Percentiles rank a stretch among this genome's conserved stretches.
Conservation (phyloP, 129 eudicot species). For the Ambrosia trifida region DNA sequence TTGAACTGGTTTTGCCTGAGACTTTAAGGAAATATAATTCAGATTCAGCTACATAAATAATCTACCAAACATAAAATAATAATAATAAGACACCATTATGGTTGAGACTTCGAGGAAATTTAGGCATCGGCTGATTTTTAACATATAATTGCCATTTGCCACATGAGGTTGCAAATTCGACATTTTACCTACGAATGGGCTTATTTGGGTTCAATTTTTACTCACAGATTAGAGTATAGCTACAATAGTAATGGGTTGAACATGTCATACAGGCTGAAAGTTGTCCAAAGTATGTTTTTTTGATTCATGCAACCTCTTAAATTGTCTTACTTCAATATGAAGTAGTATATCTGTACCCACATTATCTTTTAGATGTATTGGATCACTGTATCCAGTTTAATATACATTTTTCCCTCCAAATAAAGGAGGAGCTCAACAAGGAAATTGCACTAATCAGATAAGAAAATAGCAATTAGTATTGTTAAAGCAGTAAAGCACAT, state of each 20-base stretch:
- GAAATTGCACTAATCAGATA: background rate
- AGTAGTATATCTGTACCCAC: background rate
- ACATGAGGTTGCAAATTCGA: background rate
- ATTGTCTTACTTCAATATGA: background rate
- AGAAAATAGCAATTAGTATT: slow-evolving; percentile 5
- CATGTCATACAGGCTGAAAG: background rate
- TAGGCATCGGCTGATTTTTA: too few relatives aligned
- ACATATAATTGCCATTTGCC: background rate
- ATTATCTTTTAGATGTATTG: slow-evolving; percentile 4
- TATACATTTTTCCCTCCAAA: slow-evolving; percentile 8
- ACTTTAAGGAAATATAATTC: slow-evolving; percentile 4
- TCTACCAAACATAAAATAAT: background rate
- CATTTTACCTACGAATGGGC: background rate
- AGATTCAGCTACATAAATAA: background rate
- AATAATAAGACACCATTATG: background rate
- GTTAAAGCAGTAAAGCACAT: slow-evolving; percentile 29
- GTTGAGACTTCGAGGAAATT: background rate
- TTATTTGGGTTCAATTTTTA: background rate
- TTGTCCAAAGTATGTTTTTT: background rate
- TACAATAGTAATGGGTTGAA: background rate
- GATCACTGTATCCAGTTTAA: slow-evolving; percentile 13
- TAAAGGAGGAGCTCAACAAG: slow-evolving; percentile 7
- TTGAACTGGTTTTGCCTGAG: slow-evolving; percentile 63
- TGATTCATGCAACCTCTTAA: background rate
- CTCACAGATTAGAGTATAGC: background rate